phyloP scores from a whole-genome alignment of 2,329 filamentous ascomycete genomes.

The Penicillium sp. region DNA sequence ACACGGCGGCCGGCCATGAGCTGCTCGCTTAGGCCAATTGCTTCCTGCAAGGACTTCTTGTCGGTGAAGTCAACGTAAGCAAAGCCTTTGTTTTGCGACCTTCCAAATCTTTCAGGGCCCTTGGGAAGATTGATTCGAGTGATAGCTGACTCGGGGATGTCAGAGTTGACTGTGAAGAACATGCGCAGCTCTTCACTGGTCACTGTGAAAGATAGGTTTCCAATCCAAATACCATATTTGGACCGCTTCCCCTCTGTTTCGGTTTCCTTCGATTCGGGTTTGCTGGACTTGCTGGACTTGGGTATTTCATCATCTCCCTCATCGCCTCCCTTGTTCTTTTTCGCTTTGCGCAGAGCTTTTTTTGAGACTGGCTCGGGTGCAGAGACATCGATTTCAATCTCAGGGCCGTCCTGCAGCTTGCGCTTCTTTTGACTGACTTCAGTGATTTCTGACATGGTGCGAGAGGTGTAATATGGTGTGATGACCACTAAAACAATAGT shows the following conservation, averaged over 20 bases:
- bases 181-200: conserved; percentile 71
- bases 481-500: neutral
- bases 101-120: conserved; percentile 51
- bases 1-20: conserved; percentile 73
- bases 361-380: conserved; percentile 95
- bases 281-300: conserved; percentile 21
- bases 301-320: conserved; percentile 30
- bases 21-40: conserved; percentile 81
- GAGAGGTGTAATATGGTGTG: neutral
- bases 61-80: conserved; percentile 90
- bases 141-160: conserved; percentile 67
- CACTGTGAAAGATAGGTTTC: conserved; percentile 83
- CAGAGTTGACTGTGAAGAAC: conserved; percentile 73
- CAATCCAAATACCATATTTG: conserved; percentile 88
- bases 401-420: conserved; percentile 57
- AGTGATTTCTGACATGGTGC: conserved; percentile 29
- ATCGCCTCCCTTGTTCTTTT: conserved; percentile 56
- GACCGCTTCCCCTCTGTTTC: conserved; percentile 56
- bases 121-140: conserved; percentile 80
- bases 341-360: conserved; percentile 82
- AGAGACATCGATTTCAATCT: conserved; percentile 84
- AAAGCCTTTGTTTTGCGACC: conserved; percentile 81
- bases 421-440: conserved; percentile 60
- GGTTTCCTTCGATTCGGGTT: conserved; percentile 34
- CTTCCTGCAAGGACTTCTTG: conserved; percentile 66